Base-by-base conservation (phyloP, 495 filamentous ascomycete genomes). In the Penicillium diatomitis region DNA sequence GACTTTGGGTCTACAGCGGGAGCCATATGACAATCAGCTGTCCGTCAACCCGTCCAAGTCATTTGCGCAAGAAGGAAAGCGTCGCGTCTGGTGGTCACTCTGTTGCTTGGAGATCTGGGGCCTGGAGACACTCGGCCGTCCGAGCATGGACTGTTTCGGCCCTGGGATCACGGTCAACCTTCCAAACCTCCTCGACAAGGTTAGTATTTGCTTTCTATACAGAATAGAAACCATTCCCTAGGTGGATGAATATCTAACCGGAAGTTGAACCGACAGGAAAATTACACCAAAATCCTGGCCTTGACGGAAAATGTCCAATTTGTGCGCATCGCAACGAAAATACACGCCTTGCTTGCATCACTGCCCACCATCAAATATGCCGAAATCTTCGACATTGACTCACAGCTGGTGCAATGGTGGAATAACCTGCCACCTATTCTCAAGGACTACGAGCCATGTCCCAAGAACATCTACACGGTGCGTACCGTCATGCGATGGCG, bases 31-130 rank as follows among this genome's bases (percentile, higher is more conserved):
- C 28, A 49, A 39, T 32, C 54, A 53, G 29, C 36, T 41, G 29
- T 27, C 20, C 9, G 47, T 44, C 3, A 48, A 47, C 37, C 42
- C 55, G 20, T 63, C 68, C 3, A 40, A 65, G 27, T 70, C 76
- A 4, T 74, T 38, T 5, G 31, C 31, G 10, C 45, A 76, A 12
- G 83, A 85, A 52, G 78, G 78, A 27, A 70, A 80, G 54, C 61
- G 84, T 30, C 70, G 83, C 39, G 81, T 83, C 32, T 87, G 84
- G 84, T 87, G 84, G 84, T 80, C 74, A 44, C 64, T 86, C 46
- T 81, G 82, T 66, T 85, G 80, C 68, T 69, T 87, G 32, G 84
- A 87, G 62, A 81, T 83, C 2, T 87, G 84, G 82, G 83, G 79
- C 2, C 77, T 73, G n/a, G 85, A 81, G 8, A 86, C 82, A 10